phyloP scores from a whole-genome alignment of 2,329 filamentous ascomycete species.

The Neophaeococcomyces mojaviensis region DNA sequence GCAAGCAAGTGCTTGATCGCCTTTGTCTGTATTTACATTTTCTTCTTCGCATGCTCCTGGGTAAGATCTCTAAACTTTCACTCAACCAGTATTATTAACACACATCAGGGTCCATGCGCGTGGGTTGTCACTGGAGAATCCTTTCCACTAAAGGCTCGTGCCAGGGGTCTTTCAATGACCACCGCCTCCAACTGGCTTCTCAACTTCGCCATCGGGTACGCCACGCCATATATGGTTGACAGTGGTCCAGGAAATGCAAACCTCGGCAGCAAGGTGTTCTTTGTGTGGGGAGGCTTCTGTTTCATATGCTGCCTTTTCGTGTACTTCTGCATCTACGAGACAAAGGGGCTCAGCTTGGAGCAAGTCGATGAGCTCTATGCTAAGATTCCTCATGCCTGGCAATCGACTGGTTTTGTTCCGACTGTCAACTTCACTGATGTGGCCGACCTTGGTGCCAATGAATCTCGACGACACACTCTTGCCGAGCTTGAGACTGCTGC shows the following conservation, averaged over 20 bases:
- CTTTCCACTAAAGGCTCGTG: slow-evolving; percentile 41
- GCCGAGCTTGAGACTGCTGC: slow-evolving; percentile 31
- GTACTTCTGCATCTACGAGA: slow-evolving; percentile 78
- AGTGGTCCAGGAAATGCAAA: slow-evolving; percentile 44
- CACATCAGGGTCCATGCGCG: slow-evolving; percentile 22
- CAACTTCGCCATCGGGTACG: slow-evolving; percentile 67
- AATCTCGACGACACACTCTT: slow-evolving; percentile 24
- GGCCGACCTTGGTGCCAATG: slow-evolving; percentile 28
- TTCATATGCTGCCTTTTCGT: slow-evolving; percentile 43
- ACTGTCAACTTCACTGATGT: slow-evolving; percentile 42
- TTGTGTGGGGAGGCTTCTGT: slow-evolving; percentile 53
- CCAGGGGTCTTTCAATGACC: slow-evolving; percentile 44
- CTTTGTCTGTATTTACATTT: slow-evolving; percentile 42
- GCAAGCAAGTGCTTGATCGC: slow-evolving; percentile 38
- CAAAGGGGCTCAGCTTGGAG: slow-evolving; percentile 74
- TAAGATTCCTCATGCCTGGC: slow-evolving; percentile 53
- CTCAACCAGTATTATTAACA: too few relatives aligned
- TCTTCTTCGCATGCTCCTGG: slow-evolving; percentile 42
- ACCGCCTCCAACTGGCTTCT: slow-evolving; percentile 50
- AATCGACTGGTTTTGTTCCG: slow-evolving; percentile 46
- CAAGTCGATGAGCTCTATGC: slow-evolving; percentile 73
- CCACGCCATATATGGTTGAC: slow-evolving; percentile 53
- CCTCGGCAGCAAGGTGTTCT: slow-evolving; percentile 53
- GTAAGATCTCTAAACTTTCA: slow-evolving; percentile 16
- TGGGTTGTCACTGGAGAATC: slow-evolving; percentile 33